Percentiles rank a stretch among this genome's conserved stretches.
Conservation (phyloP, 1,284 basidiomycete genomes). For the Lentinus polychrous region DNA sequence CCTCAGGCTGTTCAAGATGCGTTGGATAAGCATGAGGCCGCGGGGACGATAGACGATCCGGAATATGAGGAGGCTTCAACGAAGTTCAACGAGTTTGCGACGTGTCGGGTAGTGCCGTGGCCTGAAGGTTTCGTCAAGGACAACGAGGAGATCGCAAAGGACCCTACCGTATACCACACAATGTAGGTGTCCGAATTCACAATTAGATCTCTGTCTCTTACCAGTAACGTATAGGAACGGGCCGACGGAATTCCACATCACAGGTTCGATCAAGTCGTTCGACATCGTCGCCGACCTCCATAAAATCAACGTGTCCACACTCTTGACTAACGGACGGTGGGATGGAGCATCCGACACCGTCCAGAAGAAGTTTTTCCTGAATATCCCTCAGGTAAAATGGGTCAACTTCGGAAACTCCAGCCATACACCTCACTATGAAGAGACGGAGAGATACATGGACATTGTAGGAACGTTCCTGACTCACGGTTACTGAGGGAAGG, state of each 20-base stretch:
- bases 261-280: conserved; percentile 42
- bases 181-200: conserved; percentile 27
- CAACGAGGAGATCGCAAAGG: conserved; percentile 28
- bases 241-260: conserved; percentile 43
- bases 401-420: conserved; percentile 21
- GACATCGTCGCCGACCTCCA: conserved; percentile 32
- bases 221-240: conserved; percentile 34
- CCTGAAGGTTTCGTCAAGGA: conserved; percentile 17
- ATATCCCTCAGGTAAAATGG: conserved; percentile 31
- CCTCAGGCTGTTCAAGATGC: conserved; percentile 36
- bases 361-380: conserved; percentile 39
- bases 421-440: conserved; percentile 25
- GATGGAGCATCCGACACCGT: conserved; percentile 43
- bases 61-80: conserved; percentile 41
- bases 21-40: conserved; percentile 40
- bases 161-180: conserved; percentile 43
- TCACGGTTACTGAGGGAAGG: background rate
- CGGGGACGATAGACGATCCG: conserved; percentile 35
- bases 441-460: conserved; percentile 21
- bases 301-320: conserved; percentile 39
- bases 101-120: conserved; percentile 40
- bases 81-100: conserved; percentile 18
- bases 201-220: background rate
- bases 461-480: conserved; percentile 16
- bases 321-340: conserved; percentile 43